Conservation (phyloP, 305 asterid genomes). For the Rubia peregrina region DNA sequence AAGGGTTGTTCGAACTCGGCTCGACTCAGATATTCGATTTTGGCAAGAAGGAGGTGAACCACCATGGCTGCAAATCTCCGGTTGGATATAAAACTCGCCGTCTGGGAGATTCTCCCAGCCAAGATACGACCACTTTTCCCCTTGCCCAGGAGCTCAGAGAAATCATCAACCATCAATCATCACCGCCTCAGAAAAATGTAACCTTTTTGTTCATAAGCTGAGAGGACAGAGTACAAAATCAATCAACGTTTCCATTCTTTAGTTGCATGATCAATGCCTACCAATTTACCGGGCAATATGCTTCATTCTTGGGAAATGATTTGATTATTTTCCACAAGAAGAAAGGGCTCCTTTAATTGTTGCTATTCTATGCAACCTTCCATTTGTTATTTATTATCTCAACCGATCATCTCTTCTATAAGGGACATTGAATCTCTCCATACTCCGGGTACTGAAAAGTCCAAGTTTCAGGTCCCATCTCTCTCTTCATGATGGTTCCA, state of each 20-base stretch:
- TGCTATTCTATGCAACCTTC: background rate
- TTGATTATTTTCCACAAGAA: too few relatives aligned
- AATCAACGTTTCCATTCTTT: too few relatives aligned
- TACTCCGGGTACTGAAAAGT: slow-evolving; percentile 32
- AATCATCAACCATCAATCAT: background rate
- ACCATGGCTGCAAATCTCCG: background rate
- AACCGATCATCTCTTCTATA: slow-evolving; percentile 11
- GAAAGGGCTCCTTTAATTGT: background rate
- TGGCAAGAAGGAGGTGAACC: background rate
- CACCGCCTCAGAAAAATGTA: background rate
- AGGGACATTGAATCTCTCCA: slow-evolving; percentile 22
- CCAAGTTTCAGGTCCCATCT: slow-evolving; percentile 30
- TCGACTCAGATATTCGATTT: background rate
- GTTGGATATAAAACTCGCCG: background rate
- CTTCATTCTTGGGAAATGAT: too few relatives aligned
- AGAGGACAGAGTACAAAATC: too few relatives aligned
- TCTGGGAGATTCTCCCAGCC: background rate
- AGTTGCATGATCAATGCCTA: too few relatives aligned
- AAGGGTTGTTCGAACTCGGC: too few relatives aligned
- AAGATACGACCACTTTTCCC: background rate
- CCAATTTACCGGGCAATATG: too few relatives aligned
- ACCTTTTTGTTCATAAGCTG: too few relatives aligned
- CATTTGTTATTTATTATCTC: slow-evolving; percentile 4
- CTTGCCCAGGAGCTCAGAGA: background rate
- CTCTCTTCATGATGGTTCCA: slow-evolving; percentile 21